Conservation (phyloP, 768 basidiomycete genomes). For the Termitomyces heimii region DNA sequence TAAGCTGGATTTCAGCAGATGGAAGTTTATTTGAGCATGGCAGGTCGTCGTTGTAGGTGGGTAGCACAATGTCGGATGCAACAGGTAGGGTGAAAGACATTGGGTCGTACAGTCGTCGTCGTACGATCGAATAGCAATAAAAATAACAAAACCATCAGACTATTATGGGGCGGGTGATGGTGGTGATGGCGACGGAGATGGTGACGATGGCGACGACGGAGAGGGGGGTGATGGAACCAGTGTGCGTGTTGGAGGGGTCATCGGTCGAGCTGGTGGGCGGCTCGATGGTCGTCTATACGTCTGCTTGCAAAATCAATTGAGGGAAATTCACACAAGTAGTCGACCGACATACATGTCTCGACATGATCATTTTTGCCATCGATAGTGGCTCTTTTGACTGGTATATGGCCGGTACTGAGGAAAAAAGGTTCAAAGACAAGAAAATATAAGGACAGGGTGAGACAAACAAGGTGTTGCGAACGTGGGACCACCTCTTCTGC, state of each 20-base stretch:
- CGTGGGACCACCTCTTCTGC: conserved; percentile 17
- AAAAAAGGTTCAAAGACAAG: not conserved
- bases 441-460: not conserved
- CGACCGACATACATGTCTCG: conserved; percentile 35
- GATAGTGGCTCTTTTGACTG: conserved; percentile 37
- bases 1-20: conserved; percentile 3
- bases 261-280: conserved; percentile 16
- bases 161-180: conserved; percentile 13
- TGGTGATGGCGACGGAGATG: conserved; percentile 1
- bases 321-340: not conserved
- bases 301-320: not conserved
- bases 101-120: conserved; percentile 5
- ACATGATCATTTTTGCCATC: conserved; percentile 51
- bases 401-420: conserved; percentile 35
- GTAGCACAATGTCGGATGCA: conserved; percentile 3
- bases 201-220: not conserved
- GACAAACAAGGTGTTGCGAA: conserved; percentile 22
- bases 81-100: not conserved
- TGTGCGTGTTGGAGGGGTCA: conserved; percentile 6
- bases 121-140: conserved; percentile 16
- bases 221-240: conserved; percentile 2
- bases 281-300: conserved; percentile 18
- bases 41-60: conserved; percentile 2
- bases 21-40: conserved; percentile 6
- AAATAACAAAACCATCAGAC: conserved; percentile 16